Evolutionary conservation across 345 rosid species (phyloP), one percentile per base, ranked within the genome.

Genomic region (Citrus sp.): DNA sequence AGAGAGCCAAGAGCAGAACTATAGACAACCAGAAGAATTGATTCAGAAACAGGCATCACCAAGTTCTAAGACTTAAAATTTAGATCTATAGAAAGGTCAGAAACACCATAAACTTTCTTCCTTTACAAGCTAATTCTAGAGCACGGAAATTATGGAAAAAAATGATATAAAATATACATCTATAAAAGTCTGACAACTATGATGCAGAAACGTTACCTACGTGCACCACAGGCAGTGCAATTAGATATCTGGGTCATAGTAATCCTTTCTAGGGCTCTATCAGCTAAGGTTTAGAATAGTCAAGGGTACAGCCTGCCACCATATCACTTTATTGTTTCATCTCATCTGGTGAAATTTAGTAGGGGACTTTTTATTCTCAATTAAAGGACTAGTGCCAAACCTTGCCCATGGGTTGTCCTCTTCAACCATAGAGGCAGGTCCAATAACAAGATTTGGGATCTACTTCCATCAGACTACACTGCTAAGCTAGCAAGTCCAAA

Each of bases 1-100:
- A 16, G 16, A 28, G 56, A 74, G 12, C 62, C 25, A 70, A 70
- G 63, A 70, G 25, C 60, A 64, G 68, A 51, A 72, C 67, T 10
- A 32, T 21, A 3, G 63, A 64, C 73, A 37, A 34, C 42, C 24
- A 72, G 63, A 27, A 72, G 35, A 67, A 51, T 18, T 42, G 24
- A 2, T 64, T 71, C 42, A 61, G n/a, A 73, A 42, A 67, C 63
- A 75, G 72, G 73, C 62, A 38, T 59, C n/a, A 28, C 8, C 35
- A 61, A 71, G 62, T 61, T 71, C 56, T 35, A 42, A 40, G 46
- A 54, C 70, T 63, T 75, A 65, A 18, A 55, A 22, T 67, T 77
- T 37, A 68, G 49, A 65, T 14, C 56, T 1, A 51, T 18, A 51
- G 56, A 51, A 51, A 51, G 22, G 56, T 72, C 49, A 42, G 58